phyloP scores from a whole-genome alignment of 2,329 filamentous ascomycete species.

The Graphiopsis chlorocephala region DNA sequence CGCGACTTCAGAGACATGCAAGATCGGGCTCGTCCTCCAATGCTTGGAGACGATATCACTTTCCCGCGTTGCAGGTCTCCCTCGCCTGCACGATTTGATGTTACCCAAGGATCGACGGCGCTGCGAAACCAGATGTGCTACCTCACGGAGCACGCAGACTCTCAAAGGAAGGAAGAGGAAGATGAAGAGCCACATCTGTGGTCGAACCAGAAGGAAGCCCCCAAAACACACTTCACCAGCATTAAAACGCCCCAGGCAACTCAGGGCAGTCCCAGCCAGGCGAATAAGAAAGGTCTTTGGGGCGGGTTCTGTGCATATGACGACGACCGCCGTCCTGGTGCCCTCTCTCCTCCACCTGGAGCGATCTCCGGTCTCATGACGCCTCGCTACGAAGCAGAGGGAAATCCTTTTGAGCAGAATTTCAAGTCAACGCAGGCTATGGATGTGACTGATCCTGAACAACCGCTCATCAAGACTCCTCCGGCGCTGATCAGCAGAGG shows the following conservation, averaged over 20 bases:
- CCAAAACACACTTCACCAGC: slow-evolving; percentile 16
- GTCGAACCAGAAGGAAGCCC: slow-evolving; percentile 13
- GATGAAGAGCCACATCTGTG: slow-evolving; percentile 46
- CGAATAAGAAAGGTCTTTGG: slow-evolving; percentile 62
- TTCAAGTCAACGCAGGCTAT: slow-evolving; percentile 24
- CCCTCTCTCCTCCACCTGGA: slow-evolving; percentile 8
- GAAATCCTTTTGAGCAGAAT: slow-evolving; percentile 42
- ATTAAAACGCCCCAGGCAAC: slow-evolving; percentile 17
- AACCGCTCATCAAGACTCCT: slow-evolving; percentile 20
- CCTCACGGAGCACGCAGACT: slow-evolving; percentile 50
- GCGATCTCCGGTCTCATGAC: slow-evolving; percentile 50
- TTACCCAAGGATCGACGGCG: slow-evolving; percentile 61
- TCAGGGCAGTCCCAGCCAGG: neutral
- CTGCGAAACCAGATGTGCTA: slow-evolving; percentile 49
- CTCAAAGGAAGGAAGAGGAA: slow-evolving; percentile 40
- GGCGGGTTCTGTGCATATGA: slow-evolving; percentile 62
- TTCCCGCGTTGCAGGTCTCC: slow-evolving; percentile 83
- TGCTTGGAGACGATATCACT: slow-evolving; percentile 77
- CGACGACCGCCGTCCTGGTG: slow-evolving; percentile 31
- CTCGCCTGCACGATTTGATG: slow-evolving; percentile 78
- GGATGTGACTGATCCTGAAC: neutral
- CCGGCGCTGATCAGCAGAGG: slow-evolving; percentile 23
- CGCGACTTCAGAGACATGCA: slow-evolving; percentile 22
- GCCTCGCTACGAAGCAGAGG: slow-evolving; percentile 37
- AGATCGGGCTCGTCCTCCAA: slow-evolving; percentile 65